Evolutionary conservation across 495 filamentous ascomycete species (phyloP), one percentile per base, ranked within the genome.

Genomic region (Aspergillus sclerotiicarbonarius): DNA sequence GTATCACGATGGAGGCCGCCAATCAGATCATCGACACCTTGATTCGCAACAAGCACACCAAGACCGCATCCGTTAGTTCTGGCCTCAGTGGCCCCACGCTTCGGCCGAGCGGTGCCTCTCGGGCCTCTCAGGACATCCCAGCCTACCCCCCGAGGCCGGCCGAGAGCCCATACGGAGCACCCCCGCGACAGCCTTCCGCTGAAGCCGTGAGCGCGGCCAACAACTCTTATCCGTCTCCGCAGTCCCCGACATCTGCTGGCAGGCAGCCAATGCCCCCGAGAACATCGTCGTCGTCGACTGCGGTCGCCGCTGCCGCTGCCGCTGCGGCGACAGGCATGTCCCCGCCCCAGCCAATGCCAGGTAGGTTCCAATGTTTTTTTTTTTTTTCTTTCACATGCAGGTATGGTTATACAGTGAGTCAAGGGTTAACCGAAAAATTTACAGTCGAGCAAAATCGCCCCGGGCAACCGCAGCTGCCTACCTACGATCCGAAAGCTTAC

Each of bases 1-100:
- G 94, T 69, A 99, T 99, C 93, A 91, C 92, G 50, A 98, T 98
- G 94, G 89, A 92, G 58, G 87, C 89, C 56, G 94, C 94, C 31
- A 99, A 97, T 69, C 85, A 96, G 68, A 97, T 98, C 57, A 77
- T 98, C 18, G 69, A 78, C 51, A 74, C 76, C 7, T 53, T 77
- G 54, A 75, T 73, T 62, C 71, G 71, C 16, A 65, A 72, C 15
- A 80, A 77, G 70, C 75, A 74, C 62, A 76, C 72, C 59, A 78
- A 78, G 62, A 71, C 77, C 44, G 61, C 71, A 2, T 76, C 76
- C 66, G 69, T 77, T 57, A 74, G 71, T 70, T 71, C 84, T 53
- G 78, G 82, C 39, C 69, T 91, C 73, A 87, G 77, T 61, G 80
- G 81, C 51, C 81, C 83, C 61, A 90, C 88, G 6, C 72, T 96